Evolutionary conservation across 257 asterid species (phyloP).

Genomic region (Salvia splendens): DNA sequence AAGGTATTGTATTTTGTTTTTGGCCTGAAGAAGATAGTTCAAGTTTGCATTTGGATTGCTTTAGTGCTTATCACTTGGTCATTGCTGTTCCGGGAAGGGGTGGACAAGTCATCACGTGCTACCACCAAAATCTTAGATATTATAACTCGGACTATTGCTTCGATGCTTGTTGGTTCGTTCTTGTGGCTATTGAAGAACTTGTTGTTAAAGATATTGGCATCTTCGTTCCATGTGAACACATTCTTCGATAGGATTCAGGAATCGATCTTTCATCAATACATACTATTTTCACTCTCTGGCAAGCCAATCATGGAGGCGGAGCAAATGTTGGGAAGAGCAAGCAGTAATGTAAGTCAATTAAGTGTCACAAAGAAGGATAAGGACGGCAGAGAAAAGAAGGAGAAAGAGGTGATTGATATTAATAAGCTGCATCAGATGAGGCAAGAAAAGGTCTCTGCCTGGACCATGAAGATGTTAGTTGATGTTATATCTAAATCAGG

Average conservation of each 20-base stretch:
- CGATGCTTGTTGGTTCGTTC: slow-evolving; percentile 69
- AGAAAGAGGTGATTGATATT: slow-evolving; percentile 64
- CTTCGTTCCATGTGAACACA: slow-evolving; percentile 80
- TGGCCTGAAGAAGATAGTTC: slow-evolving; percentile 76
- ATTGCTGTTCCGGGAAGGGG: slow-evolving; percentile 56
- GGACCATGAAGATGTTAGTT: slow-evolving; percentile 93
- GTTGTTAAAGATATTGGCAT: slow-evolving; percentile 78
- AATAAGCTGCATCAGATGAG: slow-evolving; percentile 82
- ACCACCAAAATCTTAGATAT: slow-evolving; percentile 49
- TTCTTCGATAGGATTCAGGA: slow-evolving; percentile 95
- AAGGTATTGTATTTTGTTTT: slow-evolving; percentile 80
- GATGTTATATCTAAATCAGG: slow-evolving; percentile 84
- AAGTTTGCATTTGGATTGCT: slow-evolving; percentile 63
- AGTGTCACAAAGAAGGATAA: slow-evolving; percentile 63
- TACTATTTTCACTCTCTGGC: slow-evolving; percentile 72
- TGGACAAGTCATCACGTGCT: slow-evolving; percentile 36
- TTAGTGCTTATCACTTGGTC: slow-evolving; percentile 75
- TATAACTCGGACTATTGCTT: slow-evolving; percentile 70
- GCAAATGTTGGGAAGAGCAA: slow-evolving; percentile 56
- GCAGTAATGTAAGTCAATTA: slow-evolving; percentile 56
- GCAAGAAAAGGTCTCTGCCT: slow-evolving; percentile 89
- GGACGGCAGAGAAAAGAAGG: slow-evolving; percentile 67
- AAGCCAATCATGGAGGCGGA: slow-evolving; percentile 71
- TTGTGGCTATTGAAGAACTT: slow-evolving; percentile 86
- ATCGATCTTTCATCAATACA: slow-evolving; percentile 80